These are phyloP conservation scores for Staphylotrichum longicolle DNA, from an alignment of 495 filamentous ascomycete genomes.

Conservation along the genomic window DNA sequence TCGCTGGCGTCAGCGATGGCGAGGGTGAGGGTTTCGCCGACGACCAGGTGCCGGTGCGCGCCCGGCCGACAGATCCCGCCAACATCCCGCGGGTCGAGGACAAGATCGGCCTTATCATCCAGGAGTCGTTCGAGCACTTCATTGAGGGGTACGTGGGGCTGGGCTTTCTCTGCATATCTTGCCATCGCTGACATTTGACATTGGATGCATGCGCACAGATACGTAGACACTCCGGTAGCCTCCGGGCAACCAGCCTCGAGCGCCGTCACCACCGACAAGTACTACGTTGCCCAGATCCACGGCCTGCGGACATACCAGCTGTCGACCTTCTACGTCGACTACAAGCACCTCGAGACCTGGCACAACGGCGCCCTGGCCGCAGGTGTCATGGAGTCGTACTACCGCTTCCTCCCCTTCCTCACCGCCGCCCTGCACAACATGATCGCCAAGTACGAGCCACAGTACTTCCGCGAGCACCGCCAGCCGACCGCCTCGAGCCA, in stretches of 20 bases:
- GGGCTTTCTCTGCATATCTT: neutral
- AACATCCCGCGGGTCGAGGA: conserved; percentile 82
- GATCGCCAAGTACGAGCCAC: conserved; percentile 89
- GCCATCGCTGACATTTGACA: neutral
- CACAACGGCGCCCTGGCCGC: conserved; percentile 72
- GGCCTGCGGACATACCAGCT: conserved; percentile 79
- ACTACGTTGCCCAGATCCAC: conserved; percentile 95
- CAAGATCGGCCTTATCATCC: conserved; percentile 78
- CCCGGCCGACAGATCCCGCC: conserved; percentile 59
- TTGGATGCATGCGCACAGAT: conserved; percentile 44
- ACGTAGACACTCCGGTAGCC: conserved; percentile 69
- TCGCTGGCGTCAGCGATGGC: conserved; percentile 60
- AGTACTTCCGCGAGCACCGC: conserved; percentile 87
- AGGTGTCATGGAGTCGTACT: conserved; percentile 86
- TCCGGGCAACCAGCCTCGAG: conserved; percentile 74
- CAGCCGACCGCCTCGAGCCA: conserved; percentile 63
- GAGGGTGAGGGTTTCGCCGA: conserved; percentile 59
- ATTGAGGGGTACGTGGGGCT: conserved; percentile 67
- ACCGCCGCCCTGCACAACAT: conserved; percentile 86
- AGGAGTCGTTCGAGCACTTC: conserved; percentile 81
- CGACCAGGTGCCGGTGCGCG: conserved; percentile 53
- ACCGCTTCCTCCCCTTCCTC: conserved; percentile 91
- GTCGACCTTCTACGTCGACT: conserved; percentile 98
- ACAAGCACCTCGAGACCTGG: conserved; percentile 72
- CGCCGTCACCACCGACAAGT: conserved; percentile 76